Evolutionary conservation across 495 filamentous ascomycete species (phyloP).

Genomic region (Neurospora sp.): DNA sequence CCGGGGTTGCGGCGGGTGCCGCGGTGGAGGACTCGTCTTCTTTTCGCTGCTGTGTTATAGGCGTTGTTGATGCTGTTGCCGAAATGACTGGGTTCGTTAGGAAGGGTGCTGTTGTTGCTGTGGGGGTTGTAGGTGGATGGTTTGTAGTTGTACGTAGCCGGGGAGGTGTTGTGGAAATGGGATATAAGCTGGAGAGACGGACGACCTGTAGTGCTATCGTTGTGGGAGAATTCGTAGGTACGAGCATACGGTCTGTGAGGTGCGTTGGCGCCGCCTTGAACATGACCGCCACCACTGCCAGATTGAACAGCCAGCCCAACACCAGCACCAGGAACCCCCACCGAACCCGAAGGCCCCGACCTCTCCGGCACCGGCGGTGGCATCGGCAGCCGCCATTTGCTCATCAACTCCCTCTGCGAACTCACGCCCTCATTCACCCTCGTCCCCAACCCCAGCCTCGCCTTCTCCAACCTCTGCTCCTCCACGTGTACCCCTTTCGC

Average conservation of each 20-base stretch:
- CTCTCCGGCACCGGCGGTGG: not conserved
- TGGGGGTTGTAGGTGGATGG: not conserved
- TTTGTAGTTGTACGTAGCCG: not conserved
- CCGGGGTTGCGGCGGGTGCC: not conserved
- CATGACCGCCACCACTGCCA: not conserved
- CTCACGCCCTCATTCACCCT: slow-evolving; percentile 23
- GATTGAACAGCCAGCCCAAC: not conserved
- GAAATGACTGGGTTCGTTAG: not conserved
- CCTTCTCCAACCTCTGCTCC: slow-evolving; percentile 7
- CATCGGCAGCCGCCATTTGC: not conserved
- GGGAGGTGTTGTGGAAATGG: not conserved
- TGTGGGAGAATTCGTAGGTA: not conserved
- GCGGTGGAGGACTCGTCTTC: not conserved
- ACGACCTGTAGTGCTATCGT: not conserved
- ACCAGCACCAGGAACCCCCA: not conserved
- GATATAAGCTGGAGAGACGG: not conserved
- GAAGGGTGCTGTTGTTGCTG: not conserved
- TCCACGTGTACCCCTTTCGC: not conserved
- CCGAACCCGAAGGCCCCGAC: not conserved
- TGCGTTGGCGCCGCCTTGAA: not conserved
- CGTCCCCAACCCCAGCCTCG: slow-evolving; percentile 27
- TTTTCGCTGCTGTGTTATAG: not conserved
- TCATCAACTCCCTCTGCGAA: not conserved
- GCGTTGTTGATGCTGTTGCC: not conserved
- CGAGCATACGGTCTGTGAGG: not conserved